phyloP scores from a whole-genome alignment of 2,329 filamentous ascomycete genomes.

The Claviceps sp. region DNA sequence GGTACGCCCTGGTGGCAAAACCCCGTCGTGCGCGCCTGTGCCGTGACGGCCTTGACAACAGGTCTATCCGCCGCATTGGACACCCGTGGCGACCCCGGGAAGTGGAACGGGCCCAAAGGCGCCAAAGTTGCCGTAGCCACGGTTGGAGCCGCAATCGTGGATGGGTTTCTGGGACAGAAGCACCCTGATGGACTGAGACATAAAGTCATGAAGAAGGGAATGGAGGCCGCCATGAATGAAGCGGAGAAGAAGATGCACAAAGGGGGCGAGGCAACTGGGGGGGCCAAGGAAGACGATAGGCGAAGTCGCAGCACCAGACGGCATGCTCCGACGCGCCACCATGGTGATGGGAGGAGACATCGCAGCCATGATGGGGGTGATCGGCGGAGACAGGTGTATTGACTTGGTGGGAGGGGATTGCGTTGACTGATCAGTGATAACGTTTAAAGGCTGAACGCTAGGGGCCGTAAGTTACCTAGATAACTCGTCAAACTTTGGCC shows the following conservation, averaged over 20 bases:
- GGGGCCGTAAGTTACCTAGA: not conserved
- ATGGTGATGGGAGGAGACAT: not conserved
- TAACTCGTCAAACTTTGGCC: too few relatives aligned
- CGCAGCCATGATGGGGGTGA: not conserved
- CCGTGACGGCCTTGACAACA: constrained; percentile 31
- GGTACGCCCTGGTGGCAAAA: constrained; percentile 22
- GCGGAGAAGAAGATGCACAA: constrained; percentile 5
- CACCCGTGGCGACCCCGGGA: constrained; percentile 29
- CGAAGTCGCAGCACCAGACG: not conserved
- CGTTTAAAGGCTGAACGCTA: not conserved
- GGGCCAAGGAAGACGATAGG: not conserved
- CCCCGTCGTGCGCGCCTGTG: constrained; percentile 25
- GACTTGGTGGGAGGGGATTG: not conserved
- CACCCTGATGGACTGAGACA: constrained; percentile 13
- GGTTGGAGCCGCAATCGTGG: constrained; percentile 33
- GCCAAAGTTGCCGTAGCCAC: constrained; percentile 35
- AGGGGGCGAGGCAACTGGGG: not conserved
- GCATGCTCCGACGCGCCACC: not conserved
- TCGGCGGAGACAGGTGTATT: not conserved
- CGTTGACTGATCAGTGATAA: not conserved
- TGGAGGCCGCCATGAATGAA: constrained; percentile 6
- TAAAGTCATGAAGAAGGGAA: constrained; percentile 4
- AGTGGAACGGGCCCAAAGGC: constrained; percentile 35
- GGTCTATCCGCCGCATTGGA: constrained; percentile 34
- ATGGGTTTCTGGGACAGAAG: constrained; percentile 29